These are phyloP conservation scores for Bjerkandera adusta DNA, from an alignment of 1,284 basidiomycete species.

Conservation along the genomic window DNA sequence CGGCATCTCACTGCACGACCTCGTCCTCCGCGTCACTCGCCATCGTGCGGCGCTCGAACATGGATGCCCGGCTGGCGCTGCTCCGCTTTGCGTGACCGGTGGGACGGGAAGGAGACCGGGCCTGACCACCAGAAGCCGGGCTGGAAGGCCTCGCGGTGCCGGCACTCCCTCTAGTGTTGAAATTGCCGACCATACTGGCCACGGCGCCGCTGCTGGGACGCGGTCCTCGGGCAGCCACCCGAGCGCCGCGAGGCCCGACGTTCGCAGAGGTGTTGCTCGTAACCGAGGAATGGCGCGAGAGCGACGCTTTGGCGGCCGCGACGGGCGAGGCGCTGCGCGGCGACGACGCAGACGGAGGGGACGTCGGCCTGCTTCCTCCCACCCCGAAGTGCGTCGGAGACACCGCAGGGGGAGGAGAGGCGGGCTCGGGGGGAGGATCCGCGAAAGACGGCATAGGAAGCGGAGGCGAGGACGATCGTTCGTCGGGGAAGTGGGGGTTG, in stretches of 20 bases:
- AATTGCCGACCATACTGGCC: slow-evolving; percentile 50
- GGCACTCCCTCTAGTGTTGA: slow-evolving; percentile 41
- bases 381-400: slow-evolving; percentile 34
- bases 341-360: slow-evolving; percentile 8
- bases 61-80: slow-evolving; percentile 43
- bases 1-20: slow-evolving; percentile 43
- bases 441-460: slow-evolving; percentile 22
- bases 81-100: slow-evolving; percentile 33
- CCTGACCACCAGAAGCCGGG: slow-evolving; percentile 14
- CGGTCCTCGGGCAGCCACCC: slow-evolving; percentile 51
- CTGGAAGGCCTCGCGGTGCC: slow-evolving; percentile 12
- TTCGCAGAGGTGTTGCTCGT: slow-evolving; percentile 37
- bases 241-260: slow-evolving; percentile 47
- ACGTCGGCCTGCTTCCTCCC: slow-evolving; percentile 17
- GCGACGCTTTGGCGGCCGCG: slow-evolving; percentile 28
- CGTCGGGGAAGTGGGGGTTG: slow-evolving; percentile 41
- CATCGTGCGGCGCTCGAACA: slow-evolving; percentile 73
- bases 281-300: slow-evolving; percentile 32
- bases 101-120: slow-evolving; percentile 26
- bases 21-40: slow-evolving; percentile 80
- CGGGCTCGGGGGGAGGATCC: slow-evolving; percentile 29
- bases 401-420: slow-evolving; percentile 25
- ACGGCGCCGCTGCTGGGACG: slow-evolving; percentile 43
- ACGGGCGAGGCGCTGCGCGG: slow-evolving; percentile 24
- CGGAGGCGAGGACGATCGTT: slow-evolving; percentile 16